These are phyloP conservation scores for Cordyceps tenuipes DNA, from an alignment of 2,329 filamentous ascomycete genomes.

Conservation along the genomic window DNA sequence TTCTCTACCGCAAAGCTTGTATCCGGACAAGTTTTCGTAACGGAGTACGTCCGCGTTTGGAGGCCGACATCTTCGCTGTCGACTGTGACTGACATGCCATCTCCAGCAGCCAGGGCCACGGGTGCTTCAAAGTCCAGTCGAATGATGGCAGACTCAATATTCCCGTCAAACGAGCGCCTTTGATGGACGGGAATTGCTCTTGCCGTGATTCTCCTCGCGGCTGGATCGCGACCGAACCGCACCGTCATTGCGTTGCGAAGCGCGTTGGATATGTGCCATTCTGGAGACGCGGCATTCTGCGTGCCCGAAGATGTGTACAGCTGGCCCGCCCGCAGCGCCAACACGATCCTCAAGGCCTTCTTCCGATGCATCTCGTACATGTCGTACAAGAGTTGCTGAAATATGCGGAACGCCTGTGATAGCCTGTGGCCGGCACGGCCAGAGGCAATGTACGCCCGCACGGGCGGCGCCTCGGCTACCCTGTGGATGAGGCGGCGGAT, in stretches of 20 bases:
- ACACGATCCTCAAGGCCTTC: constrained; percentile 1
- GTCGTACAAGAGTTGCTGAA: neutral
- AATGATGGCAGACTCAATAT: neutral
- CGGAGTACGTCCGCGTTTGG: neutral
- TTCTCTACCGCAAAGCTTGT: neutral
- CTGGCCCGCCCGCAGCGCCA: neutral
- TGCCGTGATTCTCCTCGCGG: neutral
- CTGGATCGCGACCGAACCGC: neutral
- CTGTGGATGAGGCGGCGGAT: neutral
- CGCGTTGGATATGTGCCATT: neutral
- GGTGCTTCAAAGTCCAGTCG: neutral
- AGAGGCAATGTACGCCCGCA: neutral
- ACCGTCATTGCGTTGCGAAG: neutral
- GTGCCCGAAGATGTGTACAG: neutral
- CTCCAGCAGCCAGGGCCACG: neutral
- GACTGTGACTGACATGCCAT: neutral
- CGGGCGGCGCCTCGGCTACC: neutral
- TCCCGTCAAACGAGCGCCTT: neutral
- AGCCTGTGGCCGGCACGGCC: neutral
- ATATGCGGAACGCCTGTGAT: neutral
- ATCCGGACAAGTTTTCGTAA: neutral
- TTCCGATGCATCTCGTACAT: constrained; percentile 5
- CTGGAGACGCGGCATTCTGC: neutral
- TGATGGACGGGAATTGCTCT: neutral
- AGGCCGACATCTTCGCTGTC: neutral